Percentiles rank a stretch among this genome's conserved stretches.
Evolutionary conservation across 805 yeast species (phyloP).

Genomic region (Monosporozyma servazzii): DNA sequence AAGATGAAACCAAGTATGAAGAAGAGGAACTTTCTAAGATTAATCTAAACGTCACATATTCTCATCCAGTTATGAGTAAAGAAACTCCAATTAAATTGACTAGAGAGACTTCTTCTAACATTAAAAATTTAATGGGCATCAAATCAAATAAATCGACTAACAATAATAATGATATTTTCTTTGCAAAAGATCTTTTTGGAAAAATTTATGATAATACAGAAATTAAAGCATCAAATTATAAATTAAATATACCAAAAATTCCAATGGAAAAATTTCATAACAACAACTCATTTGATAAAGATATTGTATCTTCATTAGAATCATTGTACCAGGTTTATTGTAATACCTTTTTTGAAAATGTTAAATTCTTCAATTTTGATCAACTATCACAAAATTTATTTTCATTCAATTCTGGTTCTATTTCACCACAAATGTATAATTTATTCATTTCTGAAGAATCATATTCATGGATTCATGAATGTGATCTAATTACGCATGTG

Average conservation of each 20-base stretch:
- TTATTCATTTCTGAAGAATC: constrained; percentile 43
- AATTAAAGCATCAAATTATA: constrained; percentile 3
- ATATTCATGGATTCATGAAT: constrained; percentile 54
- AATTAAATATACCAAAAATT: constrained; percentile 34
- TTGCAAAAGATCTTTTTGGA: constrained; percentile 2
- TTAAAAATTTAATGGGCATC: neutral
- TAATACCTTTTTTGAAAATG: constrained; percentile 50
- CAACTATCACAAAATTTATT: constrained; percentile 46
- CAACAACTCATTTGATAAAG: constrained; percentile 40
- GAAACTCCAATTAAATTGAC: neutral
- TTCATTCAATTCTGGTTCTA: constrained; percentile 41
- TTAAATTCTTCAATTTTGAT: constrained; percentile 59
- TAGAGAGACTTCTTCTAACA: constrained; percentile 1
- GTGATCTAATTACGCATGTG: constrained; percentile 56
- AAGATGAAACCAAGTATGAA: neutral
- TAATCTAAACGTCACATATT: neutral
- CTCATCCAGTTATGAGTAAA: neutral
- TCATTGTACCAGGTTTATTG: constrained; percentile 59
- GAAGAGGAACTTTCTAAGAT: neutral
- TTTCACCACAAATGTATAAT: constrained; percentile 55
- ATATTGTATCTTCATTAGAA: constrained; percentile 52
- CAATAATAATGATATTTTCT: neutral
- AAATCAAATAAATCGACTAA: neutral
- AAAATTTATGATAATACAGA: constrained; percentile 7
- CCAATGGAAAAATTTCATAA: constrained; percentile 32